A percentile compares a stretch with the other conserved stretches of the same genome.
These are phyloP conservation scores for Candida oleophila DNA, from an alignment of 805 yeast species.

Conservation along the genomic window DNA sequence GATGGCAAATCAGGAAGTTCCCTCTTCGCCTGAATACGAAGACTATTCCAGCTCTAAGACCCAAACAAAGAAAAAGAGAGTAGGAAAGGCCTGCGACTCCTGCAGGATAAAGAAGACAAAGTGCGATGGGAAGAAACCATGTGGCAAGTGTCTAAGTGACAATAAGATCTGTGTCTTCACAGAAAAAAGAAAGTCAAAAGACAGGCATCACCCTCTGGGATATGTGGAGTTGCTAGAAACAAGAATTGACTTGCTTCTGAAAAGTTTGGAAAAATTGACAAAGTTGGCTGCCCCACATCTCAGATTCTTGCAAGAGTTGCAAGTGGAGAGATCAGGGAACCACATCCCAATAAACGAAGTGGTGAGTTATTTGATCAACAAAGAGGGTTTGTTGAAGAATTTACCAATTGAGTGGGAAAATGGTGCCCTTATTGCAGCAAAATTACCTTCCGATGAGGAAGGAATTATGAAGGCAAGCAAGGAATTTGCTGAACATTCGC, in stretches of 20 bases:
- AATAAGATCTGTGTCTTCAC: constrained; percentile 61
- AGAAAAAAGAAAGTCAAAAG: constrained; percentile 52
- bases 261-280: constrained; percentile 45
- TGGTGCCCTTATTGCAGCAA: constrained; percentile 43
- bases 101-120: constrained; percentile 64
- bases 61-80: constrained; percentile 46
- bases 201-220: constrained; percentile 56
- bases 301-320: constrained; percentile 21
- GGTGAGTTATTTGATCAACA: constrained; percentile 40
- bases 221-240: constrained; percentile 65
- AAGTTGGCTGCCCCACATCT: constrained; percentile 29
- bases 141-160: constrained; percentile 53
- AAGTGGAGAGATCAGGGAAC: constrained; percentile 13
- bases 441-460: constrained; percentile 17
- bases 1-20: background rate
- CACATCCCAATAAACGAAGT: constrained; percentile 47
- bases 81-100: constrained; percentile 64
- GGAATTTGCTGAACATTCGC: constrained; percentile 34
- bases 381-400: constrained; percentile 38
- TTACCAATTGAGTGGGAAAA: constrained; percentile 46
- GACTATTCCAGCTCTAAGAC: background rate
- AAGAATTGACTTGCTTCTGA: constrained; percentile 51
- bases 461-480: constrained; percentile 25
- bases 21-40: constrained; percentile 6
- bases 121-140: constrained; percentile 63